phyloP scores from a whole-genome alignment of 768 basidiomycete species.

The Gyrodon lividus region DNA sequence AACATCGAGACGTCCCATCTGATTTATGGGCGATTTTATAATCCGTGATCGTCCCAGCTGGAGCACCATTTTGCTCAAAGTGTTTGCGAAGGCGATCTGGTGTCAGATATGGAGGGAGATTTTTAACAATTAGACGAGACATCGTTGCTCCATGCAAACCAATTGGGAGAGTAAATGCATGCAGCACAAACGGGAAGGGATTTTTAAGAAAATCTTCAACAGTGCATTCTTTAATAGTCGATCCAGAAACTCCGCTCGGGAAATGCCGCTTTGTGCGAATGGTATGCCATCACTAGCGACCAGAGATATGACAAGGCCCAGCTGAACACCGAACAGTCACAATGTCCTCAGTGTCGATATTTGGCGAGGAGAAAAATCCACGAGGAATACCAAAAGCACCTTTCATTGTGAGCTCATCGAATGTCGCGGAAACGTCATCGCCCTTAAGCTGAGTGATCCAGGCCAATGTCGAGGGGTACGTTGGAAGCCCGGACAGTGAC shows the following conservation, averaged over 20 bases:
- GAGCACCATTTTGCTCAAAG: constrained; percentile 61
- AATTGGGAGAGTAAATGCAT: background rate
- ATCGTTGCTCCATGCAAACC: constrained; percentile 35
- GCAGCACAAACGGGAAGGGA: background rate
- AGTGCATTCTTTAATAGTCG: background rate
- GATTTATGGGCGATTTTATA: constrained; percentile 73
- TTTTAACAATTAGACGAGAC: constrained; percentile 85
- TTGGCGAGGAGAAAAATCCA: constrained; percentile 63
- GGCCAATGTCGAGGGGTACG: constrained; percentile 85
- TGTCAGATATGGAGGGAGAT: constrained; percentile 69
- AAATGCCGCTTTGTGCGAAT: constrained; percentile 13
- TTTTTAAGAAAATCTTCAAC: background rate
- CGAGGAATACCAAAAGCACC: constrained; percentile 94
- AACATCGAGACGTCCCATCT: constrained; percentile 79
- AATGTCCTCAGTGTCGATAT: constrained; percentile 31
- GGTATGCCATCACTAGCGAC: too few species aligned
- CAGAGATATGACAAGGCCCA: background rate
- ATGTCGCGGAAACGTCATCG: background rate
- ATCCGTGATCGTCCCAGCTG: constrained; percentile 78
- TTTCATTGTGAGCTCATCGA: constrained; percentile 71
- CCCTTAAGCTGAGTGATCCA: constrained; percentile 31
- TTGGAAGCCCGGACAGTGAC: constrained; percentile 75
- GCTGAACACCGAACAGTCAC: background rate
- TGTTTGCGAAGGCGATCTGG: constrained; percentile 63
- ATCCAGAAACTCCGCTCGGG: constrained; percentile 24